A percentile compares a stretch with the other conserved stretches of the same genome.
These are phyloP conservation scores for Rhodotorula kratochvilovae DNA, from an alignment of 768 basidiomycete genomes.

Conservation along the genomic window DNA sequence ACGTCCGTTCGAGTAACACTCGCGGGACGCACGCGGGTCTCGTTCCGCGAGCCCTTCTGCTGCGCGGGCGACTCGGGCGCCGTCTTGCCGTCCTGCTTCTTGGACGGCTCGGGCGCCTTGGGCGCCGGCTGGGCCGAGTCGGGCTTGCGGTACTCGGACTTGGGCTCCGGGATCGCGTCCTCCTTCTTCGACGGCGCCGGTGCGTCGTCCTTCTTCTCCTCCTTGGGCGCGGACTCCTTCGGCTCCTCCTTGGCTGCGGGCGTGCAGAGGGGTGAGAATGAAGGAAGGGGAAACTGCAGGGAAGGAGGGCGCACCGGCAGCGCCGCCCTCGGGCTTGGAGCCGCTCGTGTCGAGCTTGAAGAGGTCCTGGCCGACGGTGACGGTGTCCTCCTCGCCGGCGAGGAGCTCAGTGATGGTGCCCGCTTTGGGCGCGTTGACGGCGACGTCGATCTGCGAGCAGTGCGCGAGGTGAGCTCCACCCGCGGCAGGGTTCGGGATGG, in stretches of 20 bases:
- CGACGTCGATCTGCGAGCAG: conserved; percentile 76
- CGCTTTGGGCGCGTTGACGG: conserved; percentile 84
- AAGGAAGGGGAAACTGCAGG: too few species aligned
- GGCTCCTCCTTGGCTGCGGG: conserved; percentile 33
- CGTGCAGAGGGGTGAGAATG: too few species aligned
- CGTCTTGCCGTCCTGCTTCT: conserved; percentile 22
- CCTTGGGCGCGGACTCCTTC: conserved; percentile 49
- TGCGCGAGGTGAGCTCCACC: neutral
- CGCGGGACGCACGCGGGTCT: conserved; percentile 27
- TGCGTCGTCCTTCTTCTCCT: conserved; percentile 49
- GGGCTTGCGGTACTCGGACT: conserved; percentile 40
- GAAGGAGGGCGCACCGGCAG: conserved; percentile 42
- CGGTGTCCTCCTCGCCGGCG: conserved; percentile 87
- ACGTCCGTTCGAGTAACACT: too few species aligned
- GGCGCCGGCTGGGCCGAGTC: conserved; percentile 34
- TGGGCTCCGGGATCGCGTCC: conserved; percentile 40
- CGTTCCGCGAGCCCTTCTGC: conserved; percentile 16
- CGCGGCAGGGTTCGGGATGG: neutral
- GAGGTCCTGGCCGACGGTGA: conserved; percentile 88
- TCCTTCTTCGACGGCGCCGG: conserved; percentile 45
- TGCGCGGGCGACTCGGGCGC: conserved; percentile 7
- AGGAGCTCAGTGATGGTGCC: conserved; percentile 83
- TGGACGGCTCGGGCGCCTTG: conserved; percentile 36
- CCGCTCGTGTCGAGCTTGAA: conserved; percentile 81
- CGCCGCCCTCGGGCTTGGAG: conserved; percentile 52